Percentiles rank a stretch among this genome's conserved stretches.
Conservation (phyloP, 1,284 basidiomycete genomes). For the Clitocybe nebularis region DNA sequence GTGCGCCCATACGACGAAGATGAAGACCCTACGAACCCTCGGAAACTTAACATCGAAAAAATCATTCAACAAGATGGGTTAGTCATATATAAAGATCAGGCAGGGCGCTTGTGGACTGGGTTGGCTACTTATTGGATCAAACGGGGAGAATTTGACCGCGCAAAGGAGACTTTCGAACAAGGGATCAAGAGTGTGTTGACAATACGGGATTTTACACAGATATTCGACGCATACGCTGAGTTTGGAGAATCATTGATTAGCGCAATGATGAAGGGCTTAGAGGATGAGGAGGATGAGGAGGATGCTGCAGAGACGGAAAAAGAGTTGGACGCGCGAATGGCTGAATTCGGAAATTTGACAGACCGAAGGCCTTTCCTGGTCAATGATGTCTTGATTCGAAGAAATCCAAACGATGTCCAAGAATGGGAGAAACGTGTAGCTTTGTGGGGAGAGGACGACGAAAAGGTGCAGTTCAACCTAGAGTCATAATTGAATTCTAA, state of each 20-base stretch:
- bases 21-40: slow-evolving; percentile 70
- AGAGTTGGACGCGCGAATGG: slow-evolving; percentile 89
- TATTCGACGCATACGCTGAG: slow-evolving; percentile 96
- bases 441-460: slow-evolving; percentile 89
- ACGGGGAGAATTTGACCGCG: slow-evolving; percentile 90
- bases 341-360: slow-evolving; percentile 92
- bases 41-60: slow-evolving; percentile 83
- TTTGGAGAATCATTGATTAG: slow-evolving; percentile 91
- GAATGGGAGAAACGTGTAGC: slow-evolving; percentile 99
- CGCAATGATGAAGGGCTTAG: slow-evolving; percentile 87
- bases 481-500: slow-evolving; percentile 4
- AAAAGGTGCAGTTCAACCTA: slow-evolving; percentile 54
- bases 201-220: slow-evolving; percentile 96
- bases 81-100: slow-evolving; percentile 90
- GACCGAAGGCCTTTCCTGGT: slow-evolving; percentile 95
- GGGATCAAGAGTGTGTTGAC: slow-evolving; percentile 87
- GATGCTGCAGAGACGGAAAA: slow-evolving; percentile 72
- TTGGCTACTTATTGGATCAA: slow-evolving; percentile 99
- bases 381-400: slow-evolving; percentile 90
- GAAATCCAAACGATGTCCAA: slow-evolving; percentile 97
- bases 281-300: slow-evolving; percentile 73
- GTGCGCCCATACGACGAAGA: slow-evolving; percentile 69
- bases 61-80: slow-evolving; percentile 88
- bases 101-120: slow-evolving; percentile 94
- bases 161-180: slow-evolving; percentile 83